Evolutionary conservation across 2,329 filamentous ascomycete genomes (phyloP), one percentile per base, ranked within the genome.

Genomic region (Alternaria dauci): DNA sequence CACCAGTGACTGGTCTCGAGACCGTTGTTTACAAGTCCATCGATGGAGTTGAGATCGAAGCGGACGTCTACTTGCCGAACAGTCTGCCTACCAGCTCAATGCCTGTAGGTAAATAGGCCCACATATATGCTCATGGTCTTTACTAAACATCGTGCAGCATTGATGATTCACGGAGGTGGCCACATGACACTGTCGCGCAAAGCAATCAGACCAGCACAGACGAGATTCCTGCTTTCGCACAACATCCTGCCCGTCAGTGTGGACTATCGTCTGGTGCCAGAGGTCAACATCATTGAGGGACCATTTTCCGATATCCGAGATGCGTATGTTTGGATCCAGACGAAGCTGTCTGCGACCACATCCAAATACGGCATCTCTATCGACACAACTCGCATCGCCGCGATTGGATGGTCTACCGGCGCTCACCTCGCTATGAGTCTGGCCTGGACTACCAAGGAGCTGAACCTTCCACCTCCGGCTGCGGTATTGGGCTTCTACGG

Each of bases 201-300:
- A 42, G 79, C 76, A 6, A 65, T 83, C 5, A 70, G 78, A 2
- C 72, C 75, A 2, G 48, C 58, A 4, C 83, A 85, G 55, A 80
- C 74, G 0, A 52, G 67, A 5, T 58, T 71, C 1, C 73, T 85
- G 0, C 71, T 85, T 0, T 58, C 71, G 1, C 51, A 68, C 5
- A 80, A 81, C 0, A 75, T 85, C 41, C 67, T 85, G 2, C 82
- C 84, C 0, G 69, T 86, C 11, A 83, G 80, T 60, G 53, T 85
- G 0, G 84, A 86, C 65, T 84, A 86, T 61, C 73, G 83, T 0
- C 77, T 86, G 1, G 86, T 83, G 57, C 84, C 84, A 0, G 82
- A 85, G 43, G 74, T 80, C 3, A 80, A 71, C 20, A 65, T 86
- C 3, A 48, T 76, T 4, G 78, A 83, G 1, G 85, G 84, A 0